Evolutionary conservation across 345 rosid genomes (phyloP), one percentile per base, ranked within the genome.

Genomic region (Cochlearia excelsa): DNA sequence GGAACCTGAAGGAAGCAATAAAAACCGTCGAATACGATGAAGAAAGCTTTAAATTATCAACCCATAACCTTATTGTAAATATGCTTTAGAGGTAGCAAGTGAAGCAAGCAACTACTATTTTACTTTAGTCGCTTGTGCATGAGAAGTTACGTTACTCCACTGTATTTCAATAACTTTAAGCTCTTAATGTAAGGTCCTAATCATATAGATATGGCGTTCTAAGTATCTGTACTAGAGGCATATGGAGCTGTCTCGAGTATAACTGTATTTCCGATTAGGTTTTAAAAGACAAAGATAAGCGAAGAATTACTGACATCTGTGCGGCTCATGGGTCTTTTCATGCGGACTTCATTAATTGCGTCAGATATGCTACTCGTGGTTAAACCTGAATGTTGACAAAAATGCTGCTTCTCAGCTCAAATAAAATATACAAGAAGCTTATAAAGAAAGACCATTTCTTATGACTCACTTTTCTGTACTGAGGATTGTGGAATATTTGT

Each of bases 321-420:
- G 57, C 85, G 85, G 75, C 97, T 90, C 87, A 82, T 85, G 11
- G 92, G 94, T 52, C 87, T 79, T 79, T 78, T 87, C n/a, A 83
- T 67, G 55, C 86, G 82, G 57, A 84, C 83, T 87, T 83, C 83
- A 57, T 85, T 65, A 41, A 77, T 76, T 41, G 86, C 80, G 47
- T 82, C 82, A 11, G 65, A 76, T 28, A 77, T 72, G 73, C 86
- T 79, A 16, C 23, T 16, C 23, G 23, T 42, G 31, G 67, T 80
- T 46, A 78, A 63, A 48, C 69, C 87, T 78, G 74, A 61, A 59
- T 52, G 37, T 31, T 44, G 26, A 57, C 30, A 50, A 42, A 53
- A n/a, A 44, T 56, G 59, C 29, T 35, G 9, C 47, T 35, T 45
- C 23, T 29, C 7, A 8, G 48, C 23, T 51, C 16, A 41, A 31